Conservation (phyloP, 495 filamentous ascomycete species). For the Pyrenula aspistea region DNA sequence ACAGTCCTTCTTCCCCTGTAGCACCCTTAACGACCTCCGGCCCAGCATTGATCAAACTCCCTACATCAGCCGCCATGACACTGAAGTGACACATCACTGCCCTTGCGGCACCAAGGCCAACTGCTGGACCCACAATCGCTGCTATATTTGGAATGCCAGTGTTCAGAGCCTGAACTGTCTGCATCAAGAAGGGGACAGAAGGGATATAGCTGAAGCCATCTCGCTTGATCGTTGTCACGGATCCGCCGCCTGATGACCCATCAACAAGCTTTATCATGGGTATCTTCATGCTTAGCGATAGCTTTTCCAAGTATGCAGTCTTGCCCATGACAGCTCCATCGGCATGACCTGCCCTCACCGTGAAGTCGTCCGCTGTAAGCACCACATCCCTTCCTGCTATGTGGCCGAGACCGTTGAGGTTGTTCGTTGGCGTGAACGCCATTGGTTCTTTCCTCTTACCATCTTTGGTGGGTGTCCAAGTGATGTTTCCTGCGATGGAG, state of each 20-base stretch:
- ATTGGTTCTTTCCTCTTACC: conserved; percentile 33
- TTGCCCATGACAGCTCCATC: conserved; percentile 45
- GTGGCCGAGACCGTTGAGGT: conserved; percentile 40
- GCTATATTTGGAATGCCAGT: conserved; percentile 51
- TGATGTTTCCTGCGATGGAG: conserved; percentile 44
- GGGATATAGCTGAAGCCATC: conserved; percentile 46
- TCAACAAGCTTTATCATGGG: conserved; percentile 53
- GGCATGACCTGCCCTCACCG: conserved; percentile 49
- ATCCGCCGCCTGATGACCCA: conserved; percentile 49
- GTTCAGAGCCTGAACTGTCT: conserved; percentile 44
- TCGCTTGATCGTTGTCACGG: conserved; percentile 44
- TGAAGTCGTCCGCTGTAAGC: conserved; percentile 52
- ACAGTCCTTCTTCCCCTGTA: conserved; percentile 48
- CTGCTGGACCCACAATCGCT: conserved; percentile 47
- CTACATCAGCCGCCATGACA: conserved; percentile 53
- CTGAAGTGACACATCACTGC: conserved; percentile 51
- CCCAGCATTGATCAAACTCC: conserved; percentile 49
- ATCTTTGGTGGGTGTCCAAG: conserved; percentile 33
- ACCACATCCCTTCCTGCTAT: conserved; percentile 40
- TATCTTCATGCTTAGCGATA: conserved; percentile 34
- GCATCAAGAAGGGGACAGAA: conserved; percentile 33
- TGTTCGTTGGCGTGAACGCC: conserved; percentile 40
- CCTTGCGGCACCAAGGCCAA: conserved; percentile 49
- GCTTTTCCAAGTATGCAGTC: conserved; percentile 47
- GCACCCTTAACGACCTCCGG: conserved; percentile 49